phyloP scores from a whole-genome alignment of 1,284 basidiomycete species.

The Butyriboletus appendiculatus region DNA sequence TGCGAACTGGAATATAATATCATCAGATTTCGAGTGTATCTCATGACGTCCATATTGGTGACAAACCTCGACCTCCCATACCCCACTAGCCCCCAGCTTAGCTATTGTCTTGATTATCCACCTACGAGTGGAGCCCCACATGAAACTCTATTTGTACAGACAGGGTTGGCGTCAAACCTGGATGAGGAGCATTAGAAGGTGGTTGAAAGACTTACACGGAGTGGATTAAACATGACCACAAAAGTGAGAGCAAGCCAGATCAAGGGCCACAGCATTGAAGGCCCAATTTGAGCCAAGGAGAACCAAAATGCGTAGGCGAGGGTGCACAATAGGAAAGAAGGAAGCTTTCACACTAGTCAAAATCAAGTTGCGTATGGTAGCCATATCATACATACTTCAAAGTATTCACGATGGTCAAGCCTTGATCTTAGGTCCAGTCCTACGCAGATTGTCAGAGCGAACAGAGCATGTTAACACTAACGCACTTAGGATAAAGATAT shows the following conservation, averaged over 20 bases:
- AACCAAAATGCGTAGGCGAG: constrained; percentile 86
- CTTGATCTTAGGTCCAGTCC: constrained; percentile 77
- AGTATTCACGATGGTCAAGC: constrained; percentile 81
- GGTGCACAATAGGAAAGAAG: constrained; percentile 74
- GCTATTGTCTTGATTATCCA: constrained; percentile 76
- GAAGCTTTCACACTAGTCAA: constrained; percentile 53
- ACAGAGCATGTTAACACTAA: neutral
- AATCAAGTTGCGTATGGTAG: neutral
- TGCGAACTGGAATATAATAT: constrained; percentile 50
- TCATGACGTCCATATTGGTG: neutral
- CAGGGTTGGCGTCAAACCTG: neutral
- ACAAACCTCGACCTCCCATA: constrained; percentile 71
- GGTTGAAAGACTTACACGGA: constrained; percentile 54
- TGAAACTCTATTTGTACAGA: constrained; percentile 15
- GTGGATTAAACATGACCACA: constrained; percentile 73
- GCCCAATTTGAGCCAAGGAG: constrained; percentile 69
- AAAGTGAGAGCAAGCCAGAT: constrained; percentile 76
- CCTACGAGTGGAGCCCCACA: constrained; percentile 51
- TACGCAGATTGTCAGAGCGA: constrained; percentile 31
- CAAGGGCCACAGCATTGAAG: constrained; percentile 71
- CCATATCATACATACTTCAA: constrained; percentile 55
- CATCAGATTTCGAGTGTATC: neutral
- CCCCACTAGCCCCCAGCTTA: constrained; percentile 70
- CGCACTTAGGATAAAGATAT: constrained; percentile 87
- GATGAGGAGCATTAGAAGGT: neutral